Base-by-base conservation (phyloP, 345 rosid genomes). In the Linum lewisii region DNA sequence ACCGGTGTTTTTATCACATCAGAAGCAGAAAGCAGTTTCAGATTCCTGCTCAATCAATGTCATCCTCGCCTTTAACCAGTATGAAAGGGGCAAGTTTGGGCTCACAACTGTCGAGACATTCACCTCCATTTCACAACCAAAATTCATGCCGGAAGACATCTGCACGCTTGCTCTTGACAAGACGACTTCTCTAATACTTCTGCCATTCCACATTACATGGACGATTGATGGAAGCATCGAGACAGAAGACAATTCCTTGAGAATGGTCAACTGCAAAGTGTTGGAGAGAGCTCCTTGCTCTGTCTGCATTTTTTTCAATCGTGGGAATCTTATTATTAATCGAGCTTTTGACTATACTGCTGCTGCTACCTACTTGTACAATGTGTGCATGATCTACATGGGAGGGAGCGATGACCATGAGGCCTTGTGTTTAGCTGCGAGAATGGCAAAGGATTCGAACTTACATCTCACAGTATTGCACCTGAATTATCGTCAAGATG, bases 151-250 rank as follows among this genome's bases (percentile, higher is more conserved):
- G 11, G 78, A 74, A 1, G 81, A 77, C 44, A 64, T 77, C 2
- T 74, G 72, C 52, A 61, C 62, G 21, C 62, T 73, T 8, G 72
- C 76, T 6, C 57, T 77, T 8, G 70, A 63, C 24, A 66, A 72
- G 6, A 61, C 7, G 0, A 60, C 74, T 0, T 56, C 64, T 22
- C 22, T 78, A 7, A 55, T 78, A 9, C 18, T 78, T 4, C 78
- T 78, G 19, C 85, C 85, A 5, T 81, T 77, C 54, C 82, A 81
- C 56, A 37, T 64, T 13, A 73, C 57, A 37, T 67, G 75, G 78
- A 61, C 56, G 14, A 51, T 21, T 6, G 73, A 70, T 26, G 78
- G 81, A 19, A 26, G 57, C 0, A 9, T 70, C 3, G 73, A 72
- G 61, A 66, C 60, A 0, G 65, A 72, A 22, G 63, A 63, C 63